Conservation (phyloP, 1,284 basidiomycete genomes). For the Stereum hirsutum region DNA sequence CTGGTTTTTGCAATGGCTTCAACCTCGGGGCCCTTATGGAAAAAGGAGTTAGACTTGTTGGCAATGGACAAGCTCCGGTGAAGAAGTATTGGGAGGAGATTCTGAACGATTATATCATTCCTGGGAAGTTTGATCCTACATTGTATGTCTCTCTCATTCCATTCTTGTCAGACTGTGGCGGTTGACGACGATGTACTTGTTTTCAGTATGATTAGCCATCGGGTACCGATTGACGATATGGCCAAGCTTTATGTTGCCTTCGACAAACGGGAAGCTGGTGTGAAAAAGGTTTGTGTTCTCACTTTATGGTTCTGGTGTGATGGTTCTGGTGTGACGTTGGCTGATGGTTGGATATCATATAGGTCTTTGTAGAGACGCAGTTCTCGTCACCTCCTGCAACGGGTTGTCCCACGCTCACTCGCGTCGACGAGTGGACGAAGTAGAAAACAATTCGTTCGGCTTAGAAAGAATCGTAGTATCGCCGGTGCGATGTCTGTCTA, state of each 20-base stretch:
- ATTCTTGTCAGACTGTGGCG: conserved; percentile 4
- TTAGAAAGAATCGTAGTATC: too few species aligned
- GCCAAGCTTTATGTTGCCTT: conserved; percentile 49
- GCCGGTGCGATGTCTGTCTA: too few species aligned
- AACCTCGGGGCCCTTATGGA: conserved; percentile 77
- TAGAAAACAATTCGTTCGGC: too few species aligned
- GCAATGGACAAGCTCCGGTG: conserved; percentile 67
- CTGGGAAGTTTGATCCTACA: conserved; percentile 63
- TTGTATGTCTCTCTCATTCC: conserved; percentile 35
- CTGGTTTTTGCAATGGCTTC: conserved; percentile 59
- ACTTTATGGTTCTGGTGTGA: too few species aligned
- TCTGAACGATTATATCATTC: conserved; percentile 50
- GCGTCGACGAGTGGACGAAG: conserved; percentile 42
- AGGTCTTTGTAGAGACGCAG: conserved; percentile 55
- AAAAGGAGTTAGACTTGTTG: conserved; percentile 62
- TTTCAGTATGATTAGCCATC: conserved; percentile 49
- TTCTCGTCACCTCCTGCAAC: conserved; percentile 36
- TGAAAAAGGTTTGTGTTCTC: too few species aligned
- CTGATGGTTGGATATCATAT: too few species aligned
- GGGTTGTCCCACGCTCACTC: conserved; percentile 38
- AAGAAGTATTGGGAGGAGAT: conserved; percentile 72
- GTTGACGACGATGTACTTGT: conserved; percentile 1
- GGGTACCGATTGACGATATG: conserved; percentile 57
- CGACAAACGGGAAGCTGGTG: conserved; percentile 46
- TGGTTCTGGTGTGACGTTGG: too few species aligned